Conservation (phyloP, 257 asterid genomes). For the Solanum virginianum region DNA sequence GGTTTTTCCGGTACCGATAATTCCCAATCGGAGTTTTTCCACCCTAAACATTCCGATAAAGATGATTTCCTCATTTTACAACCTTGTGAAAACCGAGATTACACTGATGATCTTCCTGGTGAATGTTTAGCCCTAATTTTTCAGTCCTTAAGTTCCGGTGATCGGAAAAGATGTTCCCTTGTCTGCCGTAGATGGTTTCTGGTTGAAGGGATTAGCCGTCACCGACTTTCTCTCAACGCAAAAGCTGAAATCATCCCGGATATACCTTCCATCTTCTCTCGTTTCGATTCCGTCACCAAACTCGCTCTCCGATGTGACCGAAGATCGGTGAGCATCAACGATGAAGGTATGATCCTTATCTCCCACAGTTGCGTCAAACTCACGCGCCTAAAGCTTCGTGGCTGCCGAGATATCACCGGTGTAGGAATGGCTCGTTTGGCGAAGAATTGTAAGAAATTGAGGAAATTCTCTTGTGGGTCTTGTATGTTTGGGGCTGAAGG, state of each 20-base stretch:
- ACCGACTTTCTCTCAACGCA: slow-evolving; percentile 53
- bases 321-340: slow-evolving; percentile 39
- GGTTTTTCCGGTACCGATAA: background rate
- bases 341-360: slow-evolving; percentile 36
- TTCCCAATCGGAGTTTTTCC: background rate
- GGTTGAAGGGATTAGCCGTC: slow-evolving; percentile 62
- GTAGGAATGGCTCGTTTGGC: slow-evolving; percentile 51
- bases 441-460: slow-evolving; percentile 40
- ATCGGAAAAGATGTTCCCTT: slow-evolving; percentile 42
- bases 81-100: slow-evolving; percentile 15
- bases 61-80: background rate
- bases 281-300: slow-evolving; percentile 64
- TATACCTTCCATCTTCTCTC: slow-evolving; percentile 33
- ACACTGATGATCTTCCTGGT: slow-evolving; percentile 45
- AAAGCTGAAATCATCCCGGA: slow-evolving; percentile 18
- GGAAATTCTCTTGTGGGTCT: slow-evolving; percentile 56
- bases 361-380: slow-evolving; percentile 43
- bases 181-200: slow-evolving; percentile 67
- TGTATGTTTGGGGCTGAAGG: slow-evolving; percentile 81
- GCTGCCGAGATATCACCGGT: slow-evolving; percentile 56
- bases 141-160: slow-evolving; percentile 49
- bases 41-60: slow-evolving; percentile 6
- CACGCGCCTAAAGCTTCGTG: slow-evolving; percentile 59
- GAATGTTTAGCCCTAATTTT: slow-evolving; percentile 61
- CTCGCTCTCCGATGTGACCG: slow-evolving; percentile 69